Base-by-base conservation (phyloP, 2,329 filamentous ascomycete species). In the Juglanconis juglandina region DNA sequence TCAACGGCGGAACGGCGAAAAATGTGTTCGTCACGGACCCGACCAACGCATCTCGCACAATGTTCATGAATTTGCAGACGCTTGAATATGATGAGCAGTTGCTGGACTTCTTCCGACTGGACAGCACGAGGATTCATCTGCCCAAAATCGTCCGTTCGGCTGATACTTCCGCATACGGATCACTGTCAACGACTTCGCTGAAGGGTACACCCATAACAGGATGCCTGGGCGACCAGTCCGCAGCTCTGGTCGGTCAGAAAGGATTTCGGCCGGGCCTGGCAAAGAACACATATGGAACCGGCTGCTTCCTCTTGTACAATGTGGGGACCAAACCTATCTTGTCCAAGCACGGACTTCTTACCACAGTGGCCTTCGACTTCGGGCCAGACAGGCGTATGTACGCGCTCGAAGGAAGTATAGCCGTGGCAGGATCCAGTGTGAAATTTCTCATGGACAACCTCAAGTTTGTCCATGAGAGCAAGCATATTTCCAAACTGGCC, bases 201-300 rank as follows among this genome's bases (percentile, higher is more conserved):
- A 84, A 86, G 67, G 90, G 88, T 39, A 79, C 84, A 63, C 86
- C 78, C 53, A 92, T 94, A 68, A 88, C 87, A 7, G 91, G 90
- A 64, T 92, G 89, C 72, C 76, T 94, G 33, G 91, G 91, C 58
- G 90, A 95, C 70, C 91, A 95, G 72, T 92, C 90, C 39, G 88
- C 90, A 10, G 91, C 90, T 4, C 77, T 94, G 49, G 90, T 94
- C 34, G 91, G 91, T 32, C 90, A 92, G 70, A 88, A 89, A 71
- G 90, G 87, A 2, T 94, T 94, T 73, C 82, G 80, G 2, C 87
- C 89, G 8, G 91, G 91, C 58, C 80, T 83, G 59, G 91, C 90
- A 53, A 94, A 94, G 79, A 94, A 94, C 73, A 94, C 91, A 0
- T 94, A 94, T 71, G 91, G 91, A 46, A 94, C 91, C 0, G 91